Conservation (phyloP, 1,284 basidiomycete genomes). For the Nidula niveotomentosa region DNA sequence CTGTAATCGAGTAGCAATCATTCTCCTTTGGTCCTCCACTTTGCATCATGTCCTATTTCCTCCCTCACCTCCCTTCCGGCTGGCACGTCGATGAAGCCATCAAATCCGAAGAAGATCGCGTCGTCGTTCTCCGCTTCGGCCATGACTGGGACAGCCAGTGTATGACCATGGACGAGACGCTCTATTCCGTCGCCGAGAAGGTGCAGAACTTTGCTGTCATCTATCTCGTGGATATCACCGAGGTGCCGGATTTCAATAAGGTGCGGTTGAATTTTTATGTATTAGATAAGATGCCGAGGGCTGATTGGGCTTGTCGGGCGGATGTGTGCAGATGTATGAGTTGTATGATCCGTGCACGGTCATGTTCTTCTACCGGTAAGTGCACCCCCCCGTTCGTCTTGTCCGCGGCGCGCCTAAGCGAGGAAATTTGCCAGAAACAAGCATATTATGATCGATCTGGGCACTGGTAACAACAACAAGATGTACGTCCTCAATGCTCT, state of each 20-base stretch:
- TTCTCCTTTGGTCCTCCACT: not conserved
- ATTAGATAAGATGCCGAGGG: no score
- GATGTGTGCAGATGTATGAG: constrained; percentile 78
- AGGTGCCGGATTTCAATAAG: constrained; percentile 99
- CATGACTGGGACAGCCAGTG: constrained; percentile 95
- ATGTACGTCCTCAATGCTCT: constrained; percentile 56
- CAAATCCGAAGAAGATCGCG: constrained; percentile 95
- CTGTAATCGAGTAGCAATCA: not conserved
- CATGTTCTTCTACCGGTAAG: constrained; percentile 97
- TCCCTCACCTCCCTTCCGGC: constrained; percentile 90
- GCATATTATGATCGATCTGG: constrained; percentile 99
- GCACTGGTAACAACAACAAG: constrained; percentile 99
- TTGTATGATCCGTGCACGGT: constrained; percentile 95
- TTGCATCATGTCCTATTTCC: constrained; percentile 75
- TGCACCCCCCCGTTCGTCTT: not conserved
- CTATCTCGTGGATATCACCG: constrained; percentile 94
- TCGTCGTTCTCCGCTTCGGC: constrained; percentile 95
- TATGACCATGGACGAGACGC: constrained; percentile 99
- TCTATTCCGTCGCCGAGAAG: constrained; percentile 91
- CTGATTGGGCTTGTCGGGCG: no score
- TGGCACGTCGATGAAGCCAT: constrained; percentile 99
- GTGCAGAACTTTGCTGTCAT: constrained; percentile 99
- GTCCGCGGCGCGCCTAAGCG: no score
- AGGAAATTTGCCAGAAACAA: constrained; percentile 78
- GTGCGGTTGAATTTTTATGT: constrained; percentile 45